A percentile compares a stretch with the other conserved stretches of the same genome.
Conservation (phyloP, 805 yeast genomes). For the Debaryomyces tyrocola region DNA sequence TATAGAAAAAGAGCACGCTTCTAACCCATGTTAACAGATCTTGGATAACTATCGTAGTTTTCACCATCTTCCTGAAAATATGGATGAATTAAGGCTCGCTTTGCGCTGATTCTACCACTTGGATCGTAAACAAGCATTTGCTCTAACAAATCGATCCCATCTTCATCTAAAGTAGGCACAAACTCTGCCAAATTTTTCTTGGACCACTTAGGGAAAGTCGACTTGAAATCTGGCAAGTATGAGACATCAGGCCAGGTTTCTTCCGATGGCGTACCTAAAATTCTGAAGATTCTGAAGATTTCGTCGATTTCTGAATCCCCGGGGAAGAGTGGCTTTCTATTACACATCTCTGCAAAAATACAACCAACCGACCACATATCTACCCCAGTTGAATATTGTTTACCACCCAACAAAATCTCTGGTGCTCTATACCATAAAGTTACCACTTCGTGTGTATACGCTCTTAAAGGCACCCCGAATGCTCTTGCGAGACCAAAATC, state of each 20-base stretch:
- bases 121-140: constrained; percentile 89
- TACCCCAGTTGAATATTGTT: constrained; percentile 96
- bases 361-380: constrained; percentile 99
- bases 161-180: constrained; percentile 77
- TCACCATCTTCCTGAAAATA: constrained; percentile 65
- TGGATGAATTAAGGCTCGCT: constrained; percentile 86
- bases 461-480: constrained; percentile 94
- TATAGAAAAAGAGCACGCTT: background rate
- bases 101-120: constrained; percentile 88
- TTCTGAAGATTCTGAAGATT: constrained; percentile 86
- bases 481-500: constrained; percentile 96
- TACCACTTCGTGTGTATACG: constrained; percentile 97
- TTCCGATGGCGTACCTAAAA: constrained; percentile 92
- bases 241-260: constrained; percentile 94
- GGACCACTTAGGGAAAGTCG: constrained; percentile 89
- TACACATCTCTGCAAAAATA: constrained; percentile 96
- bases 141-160: constrained; percentile 81
- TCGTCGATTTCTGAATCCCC: constrained; percentile 98
- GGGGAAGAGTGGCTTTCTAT: constrained; percentile 91
- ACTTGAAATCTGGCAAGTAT: constrained; percentile 87
- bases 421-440: constrained; percentile 98
- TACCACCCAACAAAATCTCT: constrained; percentile 91
- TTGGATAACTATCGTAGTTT: constrained; percentile 28
- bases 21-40: constrained; percentile 43
- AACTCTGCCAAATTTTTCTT: constrained; percentile 67